Conservation (phyloP, 768 basidiomycete species). For the Suillus clintonianus region DNA sequence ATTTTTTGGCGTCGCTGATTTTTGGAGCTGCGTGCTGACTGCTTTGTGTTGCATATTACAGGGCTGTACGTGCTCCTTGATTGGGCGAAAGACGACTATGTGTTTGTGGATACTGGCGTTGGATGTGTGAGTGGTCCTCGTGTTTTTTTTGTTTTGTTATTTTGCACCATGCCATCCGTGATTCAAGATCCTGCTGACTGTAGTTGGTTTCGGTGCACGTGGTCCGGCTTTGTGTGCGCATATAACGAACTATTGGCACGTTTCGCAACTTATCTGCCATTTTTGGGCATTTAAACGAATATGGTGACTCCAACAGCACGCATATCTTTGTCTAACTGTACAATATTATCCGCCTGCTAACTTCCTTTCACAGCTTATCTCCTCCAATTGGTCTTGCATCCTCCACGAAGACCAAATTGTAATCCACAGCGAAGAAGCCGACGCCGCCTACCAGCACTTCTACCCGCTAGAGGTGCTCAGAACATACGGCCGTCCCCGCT, state of each 20-base stretch:
- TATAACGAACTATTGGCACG: neutral
- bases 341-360: conserved; percentile 4
- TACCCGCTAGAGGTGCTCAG: conserved; percentile 52
- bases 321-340: neutral
- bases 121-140: conserved; percentile 57
- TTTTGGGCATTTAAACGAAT: neutral
- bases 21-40: neutral
- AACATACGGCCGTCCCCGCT: conserved; percentile 27
- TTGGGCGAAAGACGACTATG: conserved; percentile 66
- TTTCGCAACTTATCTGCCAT: neutral
- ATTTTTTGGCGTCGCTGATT: neutral
- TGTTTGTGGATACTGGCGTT: conserved; percentile 74
- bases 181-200: neutral
- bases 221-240: neutral
- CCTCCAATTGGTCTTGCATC: conserved; percentile 80
- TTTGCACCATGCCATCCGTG: neutral
- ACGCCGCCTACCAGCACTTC: conserved; percentile 66
- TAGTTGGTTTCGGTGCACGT: too few species aligned
- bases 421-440: conserved; percentile 72
- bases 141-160: neutral
- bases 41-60: conserved; percentile 34
- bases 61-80: conserved; percentile 67
- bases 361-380: conserved; percentile 46
- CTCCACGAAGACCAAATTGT: conserved; percentile 66
- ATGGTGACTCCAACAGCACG: neutral